Percentiles rank a stretch among this genome's conserved stretches.
phyloP scores from a whole-genome alignment of 345 rosid species.

The Aquilaria sinensis region DNA sequence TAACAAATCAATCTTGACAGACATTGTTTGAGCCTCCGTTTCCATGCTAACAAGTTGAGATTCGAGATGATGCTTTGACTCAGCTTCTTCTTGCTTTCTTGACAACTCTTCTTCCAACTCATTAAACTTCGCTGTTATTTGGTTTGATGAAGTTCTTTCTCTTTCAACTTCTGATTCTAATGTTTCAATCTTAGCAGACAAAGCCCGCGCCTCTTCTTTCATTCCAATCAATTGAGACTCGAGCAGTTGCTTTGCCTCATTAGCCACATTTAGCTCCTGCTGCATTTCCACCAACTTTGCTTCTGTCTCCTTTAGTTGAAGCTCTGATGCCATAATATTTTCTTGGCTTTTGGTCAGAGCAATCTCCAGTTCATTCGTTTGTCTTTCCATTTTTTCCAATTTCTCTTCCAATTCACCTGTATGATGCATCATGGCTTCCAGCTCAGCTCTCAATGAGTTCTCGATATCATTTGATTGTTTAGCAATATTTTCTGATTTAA shows the following conservation, averaged over 20 bases:
- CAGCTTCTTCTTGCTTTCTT: constrained; percentile 31
- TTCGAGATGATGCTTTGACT: constrained; percentile 43
- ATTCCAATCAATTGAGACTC: constrained; percentile 46
- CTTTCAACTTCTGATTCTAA: constrained; percentile 48
- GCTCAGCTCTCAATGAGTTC: constrained; percentile 41
- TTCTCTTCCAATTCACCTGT: constrained; percentile 38
- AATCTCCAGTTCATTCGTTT: constrained; percentile 50
- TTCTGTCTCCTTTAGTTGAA: constrained; percentile 45
- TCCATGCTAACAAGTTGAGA: constrained; percentile 47
- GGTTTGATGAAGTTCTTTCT: constrained; percentile 40
- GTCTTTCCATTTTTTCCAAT: constrained; percentile 29
- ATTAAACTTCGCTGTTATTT: constrained; percentile 41
- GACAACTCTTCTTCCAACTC: constrained; percentile 56
- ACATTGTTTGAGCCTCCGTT: constrained; percentile 36
- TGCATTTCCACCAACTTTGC: constrained; percentile 45
- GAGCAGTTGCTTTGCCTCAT: constrained; percentile 42
- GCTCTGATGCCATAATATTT: constrained; percentile 30
- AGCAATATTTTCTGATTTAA: constrained; percentile 28
- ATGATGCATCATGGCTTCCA: constrained; percentile 30
- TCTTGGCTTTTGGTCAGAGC: constrained; percentile 41
- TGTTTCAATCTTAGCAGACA: constrained; percentile 33
- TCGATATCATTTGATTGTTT: constrained; percentile 29
- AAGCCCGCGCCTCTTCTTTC: constrained; percentile 44
- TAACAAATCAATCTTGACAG: constrained; percentile 40
- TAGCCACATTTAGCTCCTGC: constrained; percentile 31